Evolutionary conservation across 2,329 filamentous ascomycete genomes (phyloP).

Genomic region (Fusarium kyushuense): DNA sequence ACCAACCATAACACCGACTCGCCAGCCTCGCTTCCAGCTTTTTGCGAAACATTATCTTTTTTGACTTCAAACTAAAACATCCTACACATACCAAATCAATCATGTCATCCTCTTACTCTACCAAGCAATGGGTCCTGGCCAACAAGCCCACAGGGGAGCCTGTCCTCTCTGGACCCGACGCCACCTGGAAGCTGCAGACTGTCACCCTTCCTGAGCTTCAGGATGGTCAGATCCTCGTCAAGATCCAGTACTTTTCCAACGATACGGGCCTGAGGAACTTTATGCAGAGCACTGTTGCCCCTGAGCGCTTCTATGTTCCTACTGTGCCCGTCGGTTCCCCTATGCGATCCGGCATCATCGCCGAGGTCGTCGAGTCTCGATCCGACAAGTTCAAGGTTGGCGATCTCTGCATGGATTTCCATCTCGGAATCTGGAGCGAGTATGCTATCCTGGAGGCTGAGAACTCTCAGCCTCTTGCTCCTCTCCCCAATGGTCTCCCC

Average conservation of each 20-base stretch:
- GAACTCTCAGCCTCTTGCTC: slow-evolving; percentile 41
- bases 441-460: slow-evolving; percentile 46
- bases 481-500: slow-evolving; percentile 42
- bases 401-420: slow-evolving; percentile 48
- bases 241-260: slow-evolving; percentile 48
- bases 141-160: slow-evolving; percentile 46
- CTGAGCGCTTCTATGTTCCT: slow-evolving; percentile 49
- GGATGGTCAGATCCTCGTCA: slow-evolving; percentile 48
- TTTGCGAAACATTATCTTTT: slow-evolving; percentile 12
- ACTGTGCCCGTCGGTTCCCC: slow-evolving; percentile 46
- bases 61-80: neutral
- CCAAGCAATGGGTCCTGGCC: slow-evolving; percentile 50
- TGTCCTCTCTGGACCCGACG: slow-evolving; percentile 44
- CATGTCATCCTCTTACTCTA: slow-evolving; percentile 46
- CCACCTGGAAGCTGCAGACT: slow-evolving; percentile 46
- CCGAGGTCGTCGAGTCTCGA: slow-evolving; percentile 47
- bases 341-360: slow-evolving; percentile 49
- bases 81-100: neutral
- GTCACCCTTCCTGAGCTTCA: slow-evolving; percentile 43
- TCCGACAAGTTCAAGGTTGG: slow-evolving; percentile 45
- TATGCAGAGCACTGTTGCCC: slow-evolving; percentile 47
- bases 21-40: neutral
- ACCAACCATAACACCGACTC: slow-evolving; percentile 5
- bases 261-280: slow-evolving; percentile 49
- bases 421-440: slow-evolving; percentile 49